Percentiles rank a stretch among this genome's conserved stretches.
Conservation (phyloP, 148 eudicot species). For the Fagopyrum tataricum region DNA sequence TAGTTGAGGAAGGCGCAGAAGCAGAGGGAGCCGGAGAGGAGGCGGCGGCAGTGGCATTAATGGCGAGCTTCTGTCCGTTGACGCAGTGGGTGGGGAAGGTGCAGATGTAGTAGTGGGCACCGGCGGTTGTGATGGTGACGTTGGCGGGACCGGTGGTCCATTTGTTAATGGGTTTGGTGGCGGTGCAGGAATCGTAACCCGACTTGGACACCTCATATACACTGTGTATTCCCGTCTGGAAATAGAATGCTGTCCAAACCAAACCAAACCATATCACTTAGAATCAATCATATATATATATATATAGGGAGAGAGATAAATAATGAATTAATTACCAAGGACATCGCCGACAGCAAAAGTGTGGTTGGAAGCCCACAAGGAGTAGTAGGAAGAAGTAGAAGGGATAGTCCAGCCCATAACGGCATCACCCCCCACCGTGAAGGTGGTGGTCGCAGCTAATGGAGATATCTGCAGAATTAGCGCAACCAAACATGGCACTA, state of each 20-base stretch:
- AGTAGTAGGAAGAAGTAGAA: neutral
- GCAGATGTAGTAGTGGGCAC: constrained; percentile 12
- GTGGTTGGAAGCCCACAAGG: neutral
- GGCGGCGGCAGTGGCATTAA: neutral
- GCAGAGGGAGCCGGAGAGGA: neutral
- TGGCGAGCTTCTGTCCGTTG: constrained; percentile 3
- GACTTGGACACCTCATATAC: constrained; percentile 3
- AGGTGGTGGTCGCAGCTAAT: neutral
- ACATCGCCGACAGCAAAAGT: neutral
- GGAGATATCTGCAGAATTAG: neutral
- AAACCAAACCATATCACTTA: neutral
- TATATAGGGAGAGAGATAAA: no score
- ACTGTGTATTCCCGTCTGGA: neutral
- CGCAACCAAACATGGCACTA: constrained; percentile 6
- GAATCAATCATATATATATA: no score
- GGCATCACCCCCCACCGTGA: neutral
- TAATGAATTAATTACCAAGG: neutral
- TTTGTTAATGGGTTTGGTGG: neutral
- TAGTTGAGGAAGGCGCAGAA: neutral
- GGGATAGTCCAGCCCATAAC: neutral
- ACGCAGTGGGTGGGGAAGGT: neutral
- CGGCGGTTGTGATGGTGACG: neutral
- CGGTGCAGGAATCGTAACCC: neutral
- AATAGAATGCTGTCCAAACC: neutral
- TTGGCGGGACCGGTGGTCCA: neutral